Evolutionary conservation across 2,329 filamentous ascomycete species (phyloP).

Genomic region (Cytospora schulzeri): DNA sequence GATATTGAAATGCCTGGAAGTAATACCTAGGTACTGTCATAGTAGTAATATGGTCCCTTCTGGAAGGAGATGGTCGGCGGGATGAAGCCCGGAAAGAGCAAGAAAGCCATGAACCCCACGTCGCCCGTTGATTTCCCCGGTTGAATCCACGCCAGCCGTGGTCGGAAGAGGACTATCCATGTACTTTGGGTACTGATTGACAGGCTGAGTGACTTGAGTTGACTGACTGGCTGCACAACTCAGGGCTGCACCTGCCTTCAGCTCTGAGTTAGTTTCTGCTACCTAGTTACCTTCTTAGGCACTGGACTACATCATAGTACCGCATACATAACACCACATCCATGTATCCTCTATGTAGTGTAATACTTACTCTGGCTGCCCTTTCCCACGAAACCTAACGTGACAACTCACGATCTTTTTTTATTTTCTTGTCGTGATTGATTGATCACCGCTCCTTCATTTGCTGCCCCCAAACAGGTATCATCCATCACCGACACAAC

Average conservation of each 20-base stretch:
- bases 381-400: conserved; percentile 18
- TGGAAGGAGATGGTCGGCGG: neutral
- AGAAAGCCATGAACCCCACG: neutral
- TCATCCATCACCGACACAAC: conserved; percentile 2
- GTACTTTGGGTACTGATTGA: too few species aligned
- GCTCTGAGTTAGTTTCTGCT: too few species aligned
- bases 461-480: conserved; percentile 1
- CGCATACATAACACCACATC: neutral
- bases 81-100: conserved; percentile 4
- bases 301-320: too few species aligned
- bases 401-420: conserved; percentile 28
- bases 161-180: neutral
- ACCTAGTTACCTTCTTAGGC: too few species aligned
- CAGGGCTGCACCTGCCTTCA: too few species aligned
- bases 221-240: too few species aligned
- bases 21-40: too few species aligned
- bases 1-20: too few species aligned
- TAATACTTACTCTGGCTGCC: neutral
- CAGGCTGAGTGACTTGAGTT: too few species aligned
- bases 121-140: conserved; percentile 9
- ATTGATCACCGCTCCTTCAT: neutral
- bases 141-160: neutral
- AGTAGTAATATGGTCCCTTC: too few species aligned
- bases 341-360: too few species aligned
- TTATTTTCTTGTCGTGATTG: too few species aligned